These are phyloP conservation scores for Alternaria sp. DNA, from an alignment of 2,329 filamentous ascomycete genomes.

Conservation along the genomic window DNA sequence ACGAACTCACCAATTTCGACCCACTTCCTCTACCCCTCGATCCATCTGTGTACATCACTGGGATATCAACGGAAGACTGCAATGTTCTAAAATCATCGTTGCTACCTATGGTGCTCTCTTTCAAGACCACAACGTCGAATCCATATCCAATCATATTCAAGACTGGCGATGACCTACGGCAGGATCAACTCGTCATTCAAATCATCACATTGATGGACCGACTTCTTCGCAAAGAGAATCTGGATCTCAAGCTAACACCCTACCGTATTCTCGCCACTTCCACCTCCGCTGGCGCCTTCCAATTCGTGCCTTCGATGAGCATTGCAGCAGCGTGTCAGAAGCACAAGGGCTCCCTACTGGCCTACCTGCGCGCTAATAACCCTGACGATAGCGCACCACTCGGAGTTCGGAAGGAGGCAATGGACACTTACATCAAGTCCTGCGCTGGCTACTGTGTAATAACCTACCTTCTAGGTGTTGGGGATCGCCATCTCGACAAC, in stretches of 20 bases:
- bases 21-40: conserved; percentile 88
- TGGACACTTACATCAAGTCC: conserved; percentile 94
- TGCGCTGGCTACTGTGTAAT: conserved; percentile 99
- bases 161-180: conserved; percentile 91
- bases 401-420: conserved; percentile 86
- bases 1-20: conserved; percentile 83
- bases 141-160: conserved; percentile 97
- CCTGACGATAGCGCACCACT: conserved; percentile 82
- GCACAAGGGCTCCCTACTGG: conserved; percentile 77
- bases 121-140: conserved; percentile 77
- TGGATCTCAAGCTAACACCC: conserved; percentile 92
- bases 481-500: conserved; percentile 95
- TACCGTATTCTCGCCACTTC: conserved; percentile 97
- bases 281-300: conserved; percentile 85
- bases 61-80: conserved; percentile 82
- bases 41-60: conserved; percentile 77
- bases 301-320: conserved; percentile 87
- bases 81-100: conserved; percentile 95
- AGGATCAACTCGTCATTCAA: conserved; percentile 95
- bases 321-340: conserved; percentile 84
- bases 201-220: conserved; percentile 99
- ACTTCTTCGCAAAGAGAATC: conserved; percentile 90
- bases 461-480: conserved; percentile 95
- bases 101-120: conserved; percentile 87
- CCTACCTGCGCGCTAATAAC: conserved; percentile 87